Evolutionary conservation across 768 basidiomycete genomes (phyloP), one percentile per base, ranked within the genome.

Genomic region (Lactarius deliciosus): DNA sequence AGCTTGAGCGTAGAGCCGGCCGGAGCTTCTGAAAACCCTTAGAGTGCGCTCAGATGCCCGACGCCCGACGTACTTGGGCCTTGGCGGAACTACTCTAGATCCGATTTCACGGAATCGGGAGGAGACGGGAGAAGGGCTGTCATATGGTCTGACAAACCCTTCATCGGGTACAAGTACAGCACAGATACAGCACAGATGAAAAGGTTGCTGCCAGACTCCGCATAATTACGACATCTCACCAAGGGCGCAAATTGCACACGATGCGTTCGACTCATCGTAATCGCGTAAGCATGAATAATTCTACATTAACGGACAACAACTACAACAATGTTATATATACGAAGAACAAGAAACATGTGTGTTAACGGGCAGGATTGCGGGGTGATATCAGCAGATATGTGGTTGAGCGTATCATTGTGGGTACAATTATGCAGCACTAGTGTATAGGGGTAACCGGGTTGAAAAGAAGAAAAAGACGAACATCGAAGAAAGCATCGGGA

Each of bases 371-470:
- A 64, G 10, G 41, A 8, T 57, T 45, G 54, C 25, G 6, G 7
- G 22, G 59, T 65, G 60, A 40, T 30, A 43, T 60, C 43, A 16
- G 18, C 30, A 60, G 43, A 60, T 32, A 15, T 47, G 60, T 60
- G 43, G 41, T 32, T 53, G 43, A 50, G 11, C 60, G 43, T 32
- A 60, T 47, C 60, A 30, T 47, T 47, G 60, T 18, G 43, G 43
- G 25, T 11, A 47, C 60, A 3, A 60, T 57, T 65, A 61, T 36
- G 55, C 50, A 11, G n/a, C 8, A 6, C 4, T 64, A 60, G 20
- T 45, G 57, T 56, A 61, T 56, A 61, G n/a, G 22, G 34, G 36
- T 47, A 47, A 38, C 20, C 1, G 32, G 16, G 13, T 11, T 11
- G 13, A 15, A 6, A 13, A 28, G 5, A 53, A 9, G n/a, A 30